Percentiles rank a stretch among this genome's conserved stretches.
Conservation (phyloP, 306 rosid species). For the Cercis canadensis region DNA sequence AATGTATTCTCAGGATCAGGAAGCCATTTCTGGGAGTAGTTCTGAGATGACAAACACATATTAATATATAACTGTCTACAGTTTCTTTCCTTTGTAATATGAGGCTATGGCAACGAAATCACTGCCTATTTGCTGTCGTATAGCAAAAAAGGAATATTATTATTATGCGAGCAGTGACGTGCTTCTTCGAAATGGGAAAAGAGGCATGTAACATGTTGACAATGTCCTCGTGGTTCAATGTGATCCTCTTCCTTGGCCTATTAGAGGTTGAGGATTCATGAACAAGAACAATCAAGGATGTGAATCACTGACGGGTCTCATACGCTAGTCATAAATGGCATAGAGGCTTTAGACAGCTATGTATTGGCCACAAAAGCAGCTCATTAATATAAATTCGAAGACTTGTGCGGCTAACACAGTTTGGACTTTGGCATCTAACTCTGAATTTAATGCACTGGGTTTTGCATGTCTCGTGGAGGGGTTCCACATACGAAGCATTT, state of each 20-base stretch:
- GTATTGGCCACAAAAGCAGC: neutral
- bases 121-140: constrained; percentile 15
- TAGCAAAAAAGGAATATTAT: neutral
- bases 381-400: no score
- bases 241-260: neutral
- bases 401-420: no score
- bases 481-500: no score
- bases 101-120: no score
- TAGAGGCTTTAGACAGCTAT: neutral
- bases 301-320: neutral
- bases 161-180: neutral
- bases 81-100: no score
- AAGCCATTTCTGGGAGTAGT: no score
- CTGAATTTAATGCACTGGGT: constrained; percentile 1
- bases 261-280: neutral
- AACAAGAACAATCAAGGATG: neutral
- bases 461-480: no score
- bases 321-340: neutral
- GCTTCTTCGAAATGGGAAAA: neutral
- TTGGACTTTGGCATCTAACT: neutral
- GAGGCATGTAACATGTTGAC: no score
- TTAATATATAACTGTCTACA: no score
- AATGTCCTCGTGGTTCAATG: neutral
- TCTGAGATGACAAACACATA: neutral
- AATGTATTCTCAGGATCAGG: no score